These are phyloP conservation scores for Sphagnum contortum DNA, from an alignment of 225 moss, liverwort and hornwort genomes.

Conservation along the genomic window DNA sequence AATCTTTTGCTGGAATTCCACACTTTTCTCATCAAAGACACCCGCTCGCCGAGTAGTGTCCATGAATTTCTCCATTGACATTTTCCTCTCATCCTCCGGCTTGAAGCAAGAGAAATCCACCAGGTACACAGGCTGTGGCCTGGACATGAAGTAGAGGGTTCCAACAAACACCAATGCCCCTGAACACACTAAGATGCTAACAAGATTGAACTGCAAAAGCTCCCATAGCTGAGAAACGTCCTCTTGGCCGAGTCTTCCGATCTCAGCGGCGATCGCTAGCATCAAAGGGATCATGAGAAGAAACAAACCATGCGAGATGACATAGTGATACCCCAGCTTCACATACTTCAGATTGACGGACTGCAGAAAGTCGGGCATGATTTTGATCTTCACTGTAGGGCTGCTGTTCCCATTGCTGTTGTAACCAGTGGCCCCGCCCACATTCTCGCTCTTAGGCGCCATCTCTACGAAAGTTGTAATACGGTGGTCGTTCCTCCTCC, in stretches of 20 bases:
- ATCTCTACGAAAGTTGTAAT: too few species aligned
- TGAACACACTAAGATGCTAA: slow-evolving; percentile 54
- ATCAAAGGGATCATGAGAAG: slow-evolving; percentile 55
- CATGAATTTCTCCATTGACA: slow-evolving; percentile 21
- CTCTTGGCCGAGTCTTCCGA: slow-evolving; percentile 55
- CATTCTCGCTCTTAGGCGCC: too few species aligned
- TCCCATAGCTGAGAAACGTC: slow-evolving; percentile 58
- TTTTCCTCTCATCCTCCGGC: slow-evolving; percentile 34
- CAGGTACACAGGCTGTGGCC: slow-evolving; percentile 54
- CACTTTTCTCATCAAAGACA: slow-evolving; percentile 35
- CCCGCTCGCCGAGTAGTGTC: slow-evolving; percentile 19
- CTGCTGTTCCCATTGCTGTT: slow-evolving; percentile 1
- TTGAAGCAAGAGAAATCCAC: slow-evolving; percentile 72
- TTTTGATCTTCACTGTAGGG: slow-evolving; percentile 42
- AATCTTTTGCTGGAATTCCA: slow-evolving; percentile 62
- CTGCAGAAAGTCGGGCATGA: slow-evolving; percentile 63
- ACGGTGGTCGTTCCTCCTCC: too few species aligned
- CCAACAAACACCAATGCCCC: slow-evolving; percentile 55
- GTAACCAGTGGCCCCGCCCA: too few species aligned
- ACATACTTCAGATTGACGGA: slow-evolving; percentile 85
- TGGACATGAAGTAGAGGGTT: slow-evolving; percentile 60
- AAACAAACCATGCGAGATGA: slow-evolving; percentile 77
- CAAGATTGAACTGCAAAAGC: slow-evolving; percentile 64
- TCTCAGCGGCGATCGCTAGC: slow-evolving; percentile 57
- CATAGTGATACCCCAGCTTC: slow-evolving; percentile 75